These are phyloP conservation scores for Chenopodium formosanum DNA, from an alignment of 148 eudicot genomes.

Conservation along the genomic window DNA sequence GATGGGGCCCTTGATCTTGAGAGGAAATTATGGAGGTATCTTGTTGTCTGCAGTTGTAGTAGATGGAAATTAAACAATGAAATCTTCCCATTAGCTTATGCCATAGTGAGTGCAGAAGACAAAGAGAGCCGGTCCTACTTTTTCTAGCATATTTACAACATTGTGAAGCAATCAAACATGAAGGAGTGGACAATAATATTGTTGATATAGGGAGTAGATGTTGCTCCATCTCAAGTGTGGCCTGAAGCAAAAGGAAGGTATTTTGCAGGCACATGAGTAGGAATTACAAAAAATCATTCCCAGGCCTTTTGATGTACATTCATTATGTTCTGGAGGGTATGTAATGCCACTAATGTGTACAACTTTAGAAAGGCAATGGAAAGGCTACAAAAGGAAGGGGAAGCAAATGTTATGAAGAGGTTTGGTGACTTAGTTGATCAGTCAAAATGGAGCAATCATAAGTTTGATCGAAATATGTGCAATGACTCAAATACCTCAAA, in stretches of 20 bases:
- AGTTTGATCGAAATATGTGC: background rate
- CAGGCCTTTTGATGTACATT: background rate
- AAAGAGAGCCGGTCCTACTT: background rate
- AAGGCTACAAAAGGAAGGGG: background rate
- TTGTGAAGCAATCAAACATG: background rate
- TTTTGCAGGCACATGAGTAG: background rate
- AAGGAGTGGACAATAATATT: background rate
- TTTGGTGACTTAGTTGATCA: background rate
- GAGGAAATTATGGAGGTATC: background rate
- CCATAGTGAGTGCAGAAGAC: background rate
- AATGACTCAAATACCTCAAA: slow-evolving; percentile 2
- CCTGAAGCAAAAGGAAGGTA: background rate
- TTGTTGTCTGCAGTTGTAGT: background rate
- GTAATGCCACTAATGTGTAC: background rate
- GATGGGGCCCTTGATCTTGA: no score
- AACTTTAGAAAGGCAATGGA: background rate
- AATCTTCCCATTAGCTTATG: background rate
- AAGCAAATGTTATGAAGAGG: background rate
- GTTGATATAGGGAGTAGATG: background rate
- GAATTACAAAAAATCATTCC: background rate
- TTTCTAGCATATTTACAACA: background rate
- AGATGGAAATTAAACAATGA: no score
- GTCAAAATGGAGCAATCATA: background rate
- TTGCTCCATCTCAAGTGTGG: background rate
- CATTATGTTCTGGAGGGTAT: background rate